These are phyloP conservation scores for Cubamyces sp. DNA, from an alignment of 768 basidiomycete species.

Conservation along the genomic window DNA sequence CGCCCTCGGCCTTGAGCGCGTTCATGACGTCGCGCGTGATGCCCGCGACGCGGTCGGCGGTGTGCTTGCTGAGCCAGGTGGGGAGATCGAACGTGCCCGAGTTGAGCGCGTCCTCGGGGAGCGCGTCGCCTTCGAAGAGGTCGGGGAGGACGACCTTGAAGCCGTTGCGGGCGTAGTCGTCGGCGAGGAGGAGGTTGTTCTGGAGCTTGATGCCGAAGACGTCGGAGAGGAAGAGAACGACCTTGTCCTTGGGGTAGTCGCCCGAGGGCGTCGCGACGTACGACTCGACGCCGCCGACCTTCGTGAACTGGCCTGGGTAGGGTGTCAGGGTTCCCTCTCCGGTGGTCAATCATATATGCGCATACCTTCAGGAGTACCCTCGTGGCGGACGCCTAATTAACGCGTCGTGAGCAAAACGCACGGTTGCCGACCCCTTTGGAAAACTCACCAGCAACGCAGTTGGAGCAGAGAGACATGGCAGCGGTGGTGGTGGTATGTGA, in stretches of 20 bases:
- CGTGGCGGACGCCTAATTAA: slow-evolving; percentile 38
- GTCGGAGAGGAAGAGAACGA: slow-evolving; percentile 44
- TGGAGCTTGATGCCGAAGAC: slow-evolving; percentile 34
- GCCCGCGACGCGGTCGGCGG: slow-evolving; percentile 45
- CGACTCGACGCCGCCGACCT: slow-evolving; percentile 43
- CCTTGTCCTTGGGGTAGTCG: slow-evolving; percentile 41
- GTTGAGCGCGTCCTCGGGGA: slow-evolving; percentile 30
- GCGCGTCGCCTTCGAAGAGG: slow-evolving; percentile 41
- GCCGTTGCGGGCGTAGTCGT: slow-evolving; percentile 42
- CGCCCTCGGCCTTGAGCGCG: slow-evolving; percentile 42
- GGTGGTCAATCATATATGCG: slow-evolving; percentile 30
- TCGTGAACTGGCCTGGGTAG: slow-evolving; percentile 38
- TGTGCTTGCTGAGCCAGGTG: slow-evolving; percentile 36
- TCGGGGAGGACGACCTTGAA: slow-evolving; percentile 41
- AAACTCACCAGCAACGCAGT: slow-evolving; percentile 58
- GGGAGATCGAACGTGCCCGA: slow-evolving; percentile 31
- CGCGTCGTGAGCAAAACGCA: not conserved
- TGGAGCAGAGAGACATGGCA: slow-evolving; percentile 55
- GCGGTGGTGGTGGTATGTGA: not conserved
- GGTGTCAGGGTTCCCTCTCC: too few species aligned
- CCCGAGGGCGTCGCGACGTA: slow-evolving; percentile 46
- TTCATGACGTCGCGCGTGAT: slow-evolving; percentile 55
- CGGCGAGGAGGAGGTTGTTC: slow-evolving; percentile 47
- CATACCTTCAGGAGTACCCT: slow-evolving; percentile 42
- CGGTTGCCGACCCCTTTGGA: not conserved